Conservation (phyloP, 179 eudicot genomes). For the Patellifolia procumbens region DNA sequence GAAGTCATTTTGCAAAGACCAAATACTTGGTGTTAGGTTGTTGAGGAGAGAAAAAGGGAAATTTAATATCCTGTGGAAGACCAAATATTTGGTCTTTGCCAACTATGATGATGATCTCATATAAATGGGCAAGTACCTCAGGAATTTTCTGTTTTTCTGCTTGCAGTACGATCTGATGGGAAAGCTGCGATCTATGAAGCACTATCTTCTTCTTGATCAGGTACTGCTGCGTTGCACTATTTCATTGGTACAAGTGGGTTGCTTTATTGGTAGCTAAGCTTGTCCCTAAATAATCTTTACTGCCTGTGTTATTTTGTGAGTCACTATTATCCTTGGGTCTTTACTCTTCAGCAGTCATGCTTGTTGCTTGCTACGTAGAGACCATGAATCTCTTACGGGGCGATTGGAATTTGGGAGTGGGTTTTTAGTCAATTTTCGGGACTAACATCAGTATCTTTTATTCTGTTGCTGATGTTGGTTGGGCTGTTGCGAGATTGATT, state of each 20-base stretch:
- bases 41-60: no score
- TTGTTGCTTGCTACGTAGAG: background rate
- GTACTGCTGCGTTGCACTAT: slow-evolving; percentile 34
- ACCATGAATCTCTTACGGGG: background rate
- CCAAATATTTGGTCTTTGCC: no score
- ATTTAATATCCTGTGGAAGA: no score
- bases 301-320: background rate
- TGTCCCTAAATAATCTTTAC: background rate
- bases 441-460: background rate
- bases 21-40: no score
- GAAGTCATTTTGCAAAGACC: no score
- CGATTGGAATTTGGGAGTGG: no score
- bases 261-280: background rate
- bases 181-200: slow-evolving; percentile 90
- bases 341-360: background rate
- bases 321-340: background rate
- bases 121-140: slow-evolving; percentile 17
- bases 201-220: slow-evolving; percentile 98
- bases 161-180: slow-evolving; percentile 86
- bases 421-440: background rate
- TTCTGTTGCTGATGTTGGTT: background rate
- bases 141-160: slow-evolving; percentile 16
- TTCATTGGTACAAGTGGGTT: background rate
- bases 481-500: background rate
- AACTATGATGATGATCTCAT: no score